phyloP scores from a whole-genome alignment of 2,329 filamentous ascomycete genomes.

The Colletotrichum falcatum region DNA sequence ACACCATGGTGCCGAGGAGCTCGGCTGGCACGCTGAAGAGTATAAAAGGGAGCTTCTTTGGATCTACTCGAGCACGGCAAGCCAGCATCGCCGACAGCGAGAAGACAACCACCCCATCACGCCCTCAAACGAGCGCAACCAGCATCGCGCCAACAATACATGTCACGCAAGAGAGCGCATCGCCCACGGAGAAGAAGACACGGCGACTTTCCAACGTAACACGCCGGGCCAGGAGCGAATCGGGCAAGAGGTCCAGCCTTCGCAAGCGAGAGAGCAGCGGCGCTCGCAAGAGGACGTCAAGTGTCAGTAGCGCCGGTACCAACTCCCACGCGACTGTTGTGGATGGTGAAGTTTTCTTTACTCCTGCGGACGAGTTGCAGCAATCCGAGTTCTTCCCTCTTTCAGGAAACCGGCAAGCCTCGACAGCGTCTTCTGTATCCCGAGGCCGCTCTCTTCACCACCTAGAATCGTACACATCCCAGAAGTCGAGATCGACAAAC shows the following conservation, averaged over 20 bases:
- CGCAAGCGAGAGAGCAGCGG: constrained; percentile 65
- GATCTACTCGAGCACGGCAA: constrained; percentile 62
- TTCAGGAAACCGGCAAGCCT: constrained; percentile 54
- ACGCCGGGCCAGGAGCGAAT: constrained; percentile 57
- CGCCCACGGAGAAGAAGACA: constrained; percentile 52
- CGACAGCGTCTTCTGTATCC: constrained; percentile 57
- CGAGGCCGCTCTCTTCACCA: constrained; percentile 58
- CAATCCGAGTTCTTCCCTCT: constrained; percentile 59
- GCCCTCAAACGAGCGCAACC: constrained; percentile 54
- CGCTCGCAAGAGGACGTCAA: constrained; percentile 58
- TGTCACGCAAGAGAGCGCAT: constrained; percentile 74
- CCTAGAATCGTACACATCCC: constrained; percentile 60
- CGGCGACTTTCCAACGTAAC: constrained; percentile 52
- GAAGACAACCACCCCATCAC: constrained; percentile 49
- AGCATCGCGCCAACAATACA: constrained; percentile 77
- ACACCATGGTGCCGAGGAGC: constrained; percentile 64
- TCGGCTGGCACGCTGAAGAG: constrained; percentile 78
- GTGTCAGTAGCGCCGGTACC: constrained; percentile 53
- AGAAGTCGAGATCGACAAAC: constrained; percentile 54
- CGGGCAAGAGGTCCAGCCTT: constrained; percentile 63
- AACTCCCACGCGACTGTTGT: constrained; percentile 55
- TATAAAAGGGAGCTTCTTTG: constrained; percentile 82
- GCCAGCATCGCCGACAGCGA: constrained; percentile 52
- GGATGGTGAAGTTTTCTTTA: constrained; percentile 65
- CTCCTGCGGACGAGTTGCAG: constrained; percentile 58